Conservation (phyloP, 208 protist species). For the Acanthamoeba sp. region DNA sequence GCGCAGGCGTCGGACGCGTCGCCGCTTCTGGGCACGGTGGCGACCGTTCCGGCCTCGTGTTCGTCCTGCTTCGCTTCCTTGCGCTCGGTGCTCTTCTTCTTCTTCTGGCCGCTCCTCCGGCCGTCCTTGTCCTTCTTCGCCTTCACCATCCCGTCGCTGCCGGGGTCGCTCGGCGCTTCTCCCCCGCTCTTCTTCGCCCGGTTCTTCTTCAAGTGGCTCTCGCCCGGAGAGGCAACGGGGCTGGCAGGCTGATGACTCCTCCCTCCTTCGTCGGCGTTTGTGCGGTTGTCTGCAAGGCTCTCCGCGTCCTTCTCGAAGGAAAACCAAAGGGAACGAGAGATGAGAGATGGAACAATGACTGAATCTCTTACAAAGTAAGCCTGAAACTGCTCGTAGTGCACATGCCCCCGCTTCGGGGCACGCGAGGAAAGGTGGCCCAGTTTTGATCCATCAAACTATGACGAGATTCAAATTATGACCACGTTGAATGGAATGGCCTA, state of each 20-base stretch:
- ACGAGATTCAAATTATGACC: not conserved
- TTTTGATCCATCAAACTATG: not conserved
- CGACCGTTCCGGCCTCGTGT: not conserved
- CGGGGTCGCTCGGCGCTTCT: not conserved
- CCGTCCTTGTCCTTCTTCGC: not conserved
- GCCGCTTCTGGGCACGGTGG: not conserved
- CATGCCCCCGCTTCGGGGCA: too few species aligned
- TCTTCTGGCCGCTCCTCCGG: not conserved
- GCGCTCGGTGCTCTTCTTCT: constrained; percentile 18
- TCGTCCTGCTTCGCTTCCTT: not conserved
- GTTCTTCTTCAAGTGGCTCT: not conserved
- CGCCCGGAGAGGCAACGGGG: not conserved
- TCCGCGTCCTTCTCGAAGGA: not conserved
- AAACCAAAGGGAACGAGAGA: not conserved
- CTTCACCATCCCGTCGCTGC: not conserved
- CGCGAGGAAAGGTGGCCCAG: too few species aligned
- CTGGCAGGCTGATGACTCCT: not conserved
- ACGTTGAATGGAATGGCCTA: not conserved
- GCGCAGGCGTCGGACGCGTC: not conserved
- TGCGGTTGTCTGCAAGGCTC: not conserved
- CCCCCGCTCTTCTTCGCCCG: not conserved
- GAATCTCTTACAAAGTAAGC: too few species aligned
- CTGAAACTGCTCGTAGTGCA: too few species aligned
- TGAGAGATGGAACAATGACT: not conserved
- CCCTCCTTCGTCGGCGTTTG: not conserved